A percentile compares a stretch with the other conserved stretches of the same genome.
Evolutionary conservation across 1,284 basidiomycete species (phyloP).

Genomic region (Xerocomus cyaneibrunnescens): DNA sequence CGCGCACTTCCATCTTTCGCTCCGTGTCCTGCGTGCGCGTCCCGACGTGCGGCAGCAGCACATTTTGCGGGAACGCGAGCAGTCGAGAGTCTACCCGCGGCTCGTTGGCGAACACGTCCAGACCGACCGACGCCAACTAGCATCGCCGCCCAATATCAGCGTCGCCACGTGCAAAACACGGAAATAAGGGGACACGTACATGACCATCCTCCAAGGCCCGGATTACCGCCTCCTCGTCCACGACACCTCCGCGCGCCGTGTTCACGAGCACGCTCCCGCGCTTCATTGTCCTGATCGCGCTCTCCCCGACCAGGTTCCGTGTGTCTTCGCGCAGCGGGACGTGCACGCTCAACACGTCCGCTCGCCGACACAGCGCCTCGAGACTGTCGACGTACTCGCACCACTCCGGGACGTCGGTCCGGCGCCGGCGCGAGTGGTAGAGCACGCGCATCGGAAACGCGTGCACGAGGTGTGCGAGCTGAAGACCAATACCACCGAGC

Average conservation of each 20-base stretch:
- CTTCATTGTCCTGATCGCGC: constrained; percentile 79
- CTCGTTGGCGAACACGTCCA: constrained; percentile 91
- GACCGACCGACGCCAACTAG: constrained; percentile 78
- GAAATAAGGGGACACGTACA: constrained; percentile 43
- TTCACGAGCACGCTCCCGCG: constrained; percentile 82
- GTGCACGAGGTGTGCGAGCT: constrained; percentile 63
- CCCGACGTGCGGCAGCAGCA: constrained; percentile 86
- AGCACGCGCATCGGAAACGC: constrained; percentile 86
- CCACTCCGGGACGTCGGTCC: constrained; percentile 60
- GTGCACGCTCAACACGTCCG: constrained; percentile 81
- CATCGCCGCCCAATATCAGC: no score
- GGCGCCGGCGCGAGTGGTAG: constrained; percentile 70
- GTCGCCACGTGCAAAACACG: background rate
- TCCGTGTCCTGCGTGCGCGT: constrained; percentile 82
- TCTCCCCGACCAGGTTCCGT: constrained; percentile 72
- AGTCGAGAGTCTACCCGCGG: constrained; percentile 80
- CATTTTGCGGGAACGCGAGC: constrained; percentile 79
- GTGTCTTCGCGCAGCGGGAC: constrained; percentile 75
- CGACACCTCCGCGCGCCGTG: constrained; percentile 86
- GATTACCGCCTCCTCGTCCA: constrained; percentile 86
- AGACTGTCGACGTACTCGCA: constrained; percentile 73
- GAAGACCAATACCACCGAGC: constrained; percentile 83
- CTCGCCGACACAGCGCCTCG: constrained; percentile 68
- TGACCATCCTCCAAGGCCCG: constrained; percentile 83
- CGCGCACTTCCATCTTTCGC: constrained; percentile 78